Evolutionary conservation across 2,329 filamentous ascomycete genomes (phyloP).

Genomic region (Aspergillus puulaauensis): DNA sequence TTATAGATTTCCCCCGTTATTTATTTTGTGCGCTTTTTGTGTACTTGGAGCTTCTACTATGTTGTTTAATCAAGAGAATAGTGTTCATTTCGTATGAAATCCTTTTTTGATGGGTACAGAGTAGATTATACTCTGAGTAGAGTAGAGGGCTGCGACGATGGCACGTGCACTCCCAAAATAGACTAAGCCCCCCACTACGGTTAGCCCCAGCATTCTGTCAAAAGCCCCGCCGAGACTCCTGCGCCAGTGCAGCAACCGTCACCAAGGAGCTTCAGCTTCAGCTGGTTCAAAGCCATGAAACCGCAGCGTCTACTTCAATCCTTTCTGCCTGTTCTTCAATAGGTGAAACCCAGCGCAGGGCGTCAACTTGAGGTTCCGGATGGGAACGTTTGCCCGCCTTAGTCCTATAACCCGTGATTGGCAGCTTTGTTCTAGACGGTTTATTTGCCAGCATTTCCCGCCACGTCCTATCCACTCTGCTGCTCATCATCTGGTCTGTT

Average conservation of each 20-base stretch:
- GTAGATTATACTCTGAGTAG: not conserved
- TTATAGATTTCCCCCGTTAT: not conserved
- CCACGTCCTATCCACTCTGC: constrained; percentile 5
- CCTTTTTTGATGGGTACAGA: not conserved
- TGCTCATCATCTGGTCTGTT: constrained; percentile 5
- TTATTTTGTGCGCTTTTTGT: not conserved
- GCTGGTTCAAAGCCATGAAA: not conserved
- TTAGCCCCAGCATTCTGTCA: not conserved
- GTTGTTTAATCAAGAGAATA: not conserved
- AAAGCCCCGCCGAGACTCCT: constrained; percentile 4
- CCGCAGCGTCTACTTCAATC: not conserved
- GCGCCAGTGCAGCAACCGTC: not conserved
- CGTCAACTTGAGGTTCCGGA: not conserved
- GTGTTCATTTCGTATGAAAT: not conserved
- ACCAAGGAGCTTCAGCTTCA: not conserved
- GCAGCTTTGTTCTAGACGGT: constrained; percentile 9
- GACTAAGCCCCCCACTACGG: constrained; percentile 3
- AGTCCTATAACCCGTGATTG: constrained; percentile 12
- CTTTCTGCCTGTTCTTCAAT: not conserved
- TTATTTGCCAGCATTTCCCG: constrained; percentile 14
- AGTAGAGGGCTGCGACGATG: not conserved
- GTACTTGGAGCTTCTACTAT: not conserved
- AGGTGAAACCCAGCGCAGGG: not conserved
- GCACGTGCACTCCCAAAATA: constrained; percentile 1
- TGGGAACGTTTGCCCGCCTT: constrained; percentile 5